These are phyloP conservation scores for Pichia thaimueangensis DNA, from an alignment of 805 yeast species.

Conservation along the genomic window DNA sequence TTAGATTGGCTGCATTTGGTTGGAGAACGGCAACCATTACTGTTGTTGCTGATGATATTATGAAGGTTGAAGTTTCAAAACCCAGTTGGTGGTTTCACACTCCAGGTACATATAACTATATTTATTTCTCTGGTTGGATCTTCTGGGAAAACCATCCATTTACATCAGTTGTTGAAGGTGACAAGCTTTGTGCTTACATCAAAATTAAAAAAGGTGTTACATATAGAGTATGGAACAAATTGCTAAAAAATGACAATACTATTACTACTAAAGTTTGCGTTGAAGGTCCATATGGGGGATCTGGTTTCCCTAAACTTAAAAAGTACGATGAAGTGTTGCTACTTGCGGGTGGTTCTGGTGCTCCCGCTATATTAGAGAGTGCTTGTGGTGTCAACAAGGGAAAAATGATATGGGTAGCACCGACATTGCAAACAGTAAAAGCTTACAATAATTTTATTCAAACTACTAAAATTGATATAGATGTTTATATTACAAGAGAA, in stretches of 20 bases:
- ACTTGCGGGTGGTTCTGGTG: conserved; percentile 67
- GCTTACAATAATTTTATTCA: conserved; percentile 34
- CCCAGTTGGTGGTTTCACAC: conserved; percentile 43
- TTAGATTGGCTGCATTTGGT: conserved; percentile 22
- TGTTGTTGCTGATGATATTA: conserved; percentile 26
- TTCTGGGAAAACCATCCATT: conserved; percentile 76
- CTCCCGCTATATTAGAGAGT: conserved; percentile 47
- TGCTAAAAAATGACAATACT: not conserved
- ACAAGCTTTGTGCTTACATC: conserved; percentile 34
- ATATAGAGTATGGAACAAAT: conserved; percentile 24
- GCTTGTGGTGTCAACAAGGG: conserved; percentile 27
- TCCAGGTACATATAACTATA: conserved; percentile 52
- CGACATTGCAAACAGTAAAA: conserved; percentile 39
- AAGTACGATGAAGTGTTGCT: conserved; percentile 46
- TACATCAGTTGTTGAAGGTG: conserved; percentile 40
- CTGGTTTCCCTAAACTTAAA: conserved; percentile 41
- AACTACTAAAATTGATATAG: conserved; percentile 23
- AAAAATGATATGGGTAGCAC: conserved; percentile 56
- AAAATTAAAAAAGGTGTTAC: conserved; percentile 52
- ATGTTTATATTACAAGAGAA: conserved; percentile 35
- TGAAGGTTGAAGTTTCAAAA: conserved; percentile 42
- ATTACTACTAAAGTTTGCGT: conserved; percentile 28
- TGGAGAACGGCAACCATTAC: conserved; percentile 19
- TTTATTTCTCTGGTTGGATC: conserved; percentile 46
- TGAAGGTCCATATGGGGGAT: conserved; percentile 63